Evolutionary conservation across 495 filamentous ascomycete genomes (phyloP).

Genomic region (Podospora appendiculata): DNA sequence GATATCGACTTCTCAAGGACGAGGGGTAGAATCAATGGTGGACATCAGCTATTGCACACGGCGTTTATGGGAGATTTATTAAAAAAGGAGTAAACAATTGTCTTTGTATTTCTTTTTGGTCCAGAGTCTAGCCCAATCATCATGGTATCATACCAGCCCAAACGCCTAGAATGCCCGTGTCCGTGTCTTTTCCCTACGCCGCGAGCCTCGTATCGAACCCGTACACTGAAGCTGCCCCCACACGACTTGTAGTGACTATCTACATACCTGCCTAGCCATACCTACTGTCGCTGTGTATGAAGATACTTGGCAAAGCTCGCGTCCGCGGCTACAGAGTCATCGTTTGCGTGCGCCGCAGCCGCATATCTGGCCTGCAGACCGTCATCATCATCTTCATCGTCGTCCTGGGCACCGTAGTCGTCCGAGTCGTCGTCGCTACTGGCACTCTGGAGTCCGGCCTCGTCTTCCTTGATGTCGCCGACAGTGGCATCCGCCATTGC

Average conservation of each 20-base stretch:
- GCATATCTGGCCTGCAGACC: constrained; percentile 56
- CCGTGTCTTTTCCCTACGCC: background rate
- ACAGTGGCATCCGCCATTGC: constrained; percentile 21
- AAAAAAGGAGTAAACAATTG: background rate
- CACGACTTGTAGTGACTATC: too few relatives aligned
- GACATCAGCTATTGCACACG: background rate
- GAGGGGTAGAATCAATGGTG: too few relatives aligned
- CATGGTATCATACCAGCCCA: constrained; percentile 34
- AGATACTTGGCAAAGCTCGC: constrained; percentile 56
- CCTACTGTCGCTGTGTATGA: constrained; percentile 21
- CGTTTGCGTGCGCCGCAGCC: constrained; percentile 42
- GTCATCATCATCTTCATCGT: constrained; percentile 43
- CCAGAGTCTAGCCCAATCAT: constrained; percentile 6
- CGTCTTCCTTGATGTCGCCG: constrained; percentile 38
- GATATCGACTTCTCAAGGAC: background rate
- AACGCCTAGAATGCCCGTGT: constrained; percentile 1
- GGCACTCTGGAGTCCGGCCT: constrained; percentile 35
- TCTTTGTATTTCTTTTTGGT: background rate
- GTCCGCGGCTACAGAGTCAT: constrained; percentile 41
- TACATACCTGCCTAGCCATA: background rate
- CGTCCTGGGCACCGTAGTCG: constrained; percentile 30
- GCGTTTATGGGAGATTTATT: background rate
- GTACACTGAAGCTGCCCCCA: too few relatives aligned
- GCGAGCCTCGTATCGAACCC: background rate
- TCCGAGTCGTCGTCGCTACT: constrained; percentile 36